A percentile compares a stretch with the other conserved stretches of the same genome.
phyloP scores from a whole-genome alignment of 768 basidiomycete genomes.

The Podaxis sp. region DNA sequence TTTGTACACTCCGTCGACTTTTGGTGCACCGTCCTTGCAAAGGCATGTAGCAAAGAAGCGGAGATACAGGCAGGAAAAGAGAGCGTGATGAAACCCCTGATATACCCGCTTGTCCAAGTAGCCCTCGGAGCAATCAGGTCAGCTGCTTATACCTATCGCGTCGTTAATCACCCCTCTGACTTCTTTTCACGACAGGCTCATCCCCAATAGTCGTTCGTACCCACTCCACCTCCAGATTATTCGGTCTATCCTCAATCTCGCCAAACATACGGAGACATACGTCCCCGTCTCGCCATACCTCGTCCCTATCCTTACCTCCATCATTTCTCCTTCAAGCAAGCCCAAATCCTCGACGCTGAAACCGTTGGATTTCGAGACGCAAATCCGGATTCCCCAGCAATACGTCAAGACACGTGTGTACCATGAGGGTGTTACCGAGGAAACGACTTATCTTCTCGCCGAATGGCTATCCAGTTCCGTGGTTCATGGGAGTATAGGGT shows the following conservation, averaged over 20 bases:
- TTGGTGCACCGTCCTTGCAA: constrained; percentile 85
- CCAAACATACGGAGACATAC: constrained; percentile 78
- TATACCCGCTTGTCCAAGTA: constrained; percentile 95
- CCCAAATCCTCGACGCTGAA: constrained; percentile 83
- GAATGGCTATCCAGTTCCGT: constrained; percentile 73
- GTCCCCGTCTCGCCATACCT: constrained; percentile 86
- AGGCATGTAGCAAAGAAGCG: constrained; percentile 65
- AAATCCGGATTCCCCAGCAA: constrained; percentile 82
- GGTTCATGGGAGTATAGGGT: constrained; percentile 83
- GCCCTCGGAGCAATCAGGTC: constrained; percentile 91
- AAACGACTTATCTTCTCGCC: constrained; percentile 69
- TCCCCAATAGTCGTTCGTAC: constrained; percentile 87
- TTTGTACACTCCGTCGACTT: constrained; percentile 95
- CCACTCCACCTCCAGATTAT: constrained; percentile 93
- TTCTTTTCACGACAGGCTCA: constrained; percentile 63
- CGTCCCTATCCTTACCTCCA: constrained; percentile 78
- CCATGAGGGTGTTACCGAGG: constrained; percentile 78
- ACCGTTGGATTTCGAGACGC: constrained; percentile 84
- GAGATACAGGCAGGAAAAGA: constrained; percentile 50
- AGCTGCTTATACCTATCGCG: constrained; percentile 22
- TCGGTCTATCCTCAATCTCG: constrained; percentile 83
- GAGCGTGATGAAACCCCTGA: constrained; percentile 80
- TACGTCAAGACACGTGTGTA: constrained; percentile 88
- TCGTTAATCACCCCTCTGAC: constrained; percentile 14
- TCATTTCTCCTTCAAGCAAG: constrained; percentile 61